phyloP scores from a whole-genome alignment of 495 filamentous ascomycete species.

The Letharia lupina region DNA sequence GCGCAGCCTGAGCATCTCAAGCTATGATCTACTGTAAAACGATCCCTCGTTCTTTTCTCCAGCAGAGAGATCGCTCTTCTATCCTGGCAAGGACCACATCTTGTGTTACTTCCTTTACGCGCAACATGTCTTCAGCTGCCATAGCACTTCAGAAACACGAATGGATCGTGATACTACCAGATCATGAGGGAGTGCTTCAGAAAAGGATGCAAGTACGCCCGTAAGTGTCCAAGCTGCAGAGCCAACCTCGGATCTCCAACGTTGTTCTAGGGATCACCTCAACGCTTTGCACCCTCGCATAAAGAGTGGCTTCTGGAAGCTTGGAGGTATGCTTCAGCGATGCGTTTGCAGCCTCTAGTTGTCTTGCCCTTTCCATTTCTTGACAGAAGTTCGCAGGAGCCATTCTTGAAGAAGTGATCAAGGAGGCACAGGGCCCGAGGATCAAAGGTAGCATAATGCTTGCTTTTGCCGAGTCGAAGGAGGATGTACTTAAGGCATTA shows the following conservation, averaged over 20 bases:
- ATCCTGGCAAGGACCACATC: neutral
- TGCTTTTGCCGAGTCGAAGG: slow-evolving; percentile 51
- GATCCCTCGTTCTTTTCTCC: neutral
- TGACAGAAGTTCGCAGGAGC: slow-evolving; percentile 43
- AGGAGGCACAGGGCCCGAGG: slow-evolving; percentile 42
- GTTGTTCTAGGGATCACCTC: slow-evolving; percentile 46
- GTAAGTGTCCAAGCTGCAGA: slow-evolving; percentile 40
- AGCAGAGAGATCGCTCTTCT: neutral
- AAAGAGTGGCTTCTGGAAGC: slow-evolving; percentile 42
- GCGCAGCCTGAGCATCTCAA: neutral
- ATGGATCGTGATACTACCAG: slow-evolving; percentile 80
- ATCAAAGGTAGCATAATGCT: slow-evolving; percentile 83
- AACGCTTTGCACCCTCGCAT: slow-evolving; percentile 37
- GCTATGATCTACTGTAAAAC: neutral
- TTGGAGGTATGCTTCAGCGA: slow-evolving; percentile 43
- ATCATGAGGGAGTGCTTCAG: slow-evolving; percentile 55
- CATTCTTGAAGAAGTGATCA: slow-evolving; percentile 48
- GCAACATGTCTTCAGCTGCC: slow-evolving; percentile 18
- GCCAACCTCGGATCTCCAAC: slow-evolving; percentile 2
- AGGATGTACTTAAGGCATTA: slow-evolving; percentile 57
- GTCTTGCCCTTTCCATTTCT: neutral
- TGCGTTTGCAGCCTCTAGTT: neutral
- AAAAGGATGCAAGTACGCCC: slow-evolving; percentile 64
- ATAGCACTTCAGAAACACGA: slow-evolving; percentile 49
- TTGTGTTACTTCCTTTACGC: neutral